Evolutionary conservation across 2,329 filamentous ascomycete species (phyloP).

Genomic region (Pseudofabraea citricarpa): DNA sequence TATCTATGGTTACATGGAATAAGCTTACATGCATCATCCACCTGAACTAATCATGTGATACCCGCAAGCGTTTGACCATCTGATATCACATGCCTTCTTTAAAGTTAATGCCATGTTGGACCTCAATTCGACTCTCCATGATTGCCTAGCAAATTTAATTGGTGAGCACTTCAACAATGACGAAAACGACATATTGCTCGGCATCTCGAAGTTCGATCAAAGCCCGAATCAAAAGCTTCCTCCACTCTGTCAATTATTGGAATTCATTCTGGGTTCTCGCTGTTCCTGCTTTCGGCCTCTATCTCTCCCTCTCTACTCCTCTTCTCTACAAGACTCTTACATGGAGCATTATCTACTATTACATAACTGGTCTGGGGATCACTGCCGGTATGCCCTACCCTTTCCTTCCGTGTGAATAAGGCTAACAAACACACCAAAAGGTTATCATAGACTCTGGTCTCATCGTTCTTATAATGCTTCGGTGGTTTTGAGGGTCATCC

Average conservation of each 20-base stretch:
- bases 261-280: background rate
- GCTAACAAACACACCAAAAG: slow-evolving; percentile 29
- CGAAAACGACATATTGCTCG: too few species aligned
- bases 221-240: too few species aligned
- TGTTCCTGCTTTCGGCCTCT: background rate
- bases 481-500: slow-evolving; percentile 68
- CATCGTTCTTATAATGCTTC: slow-evolving; percentile 76
- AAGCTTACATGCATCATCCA: too few species aligned
- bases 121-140: too few species aligned
- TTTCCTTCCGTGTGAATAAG: background rate
- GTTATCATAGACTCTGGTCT: slow-evolving; percentile 79
- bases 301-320: slow-evolving; percentile 42
- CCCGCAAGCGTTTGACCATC: too few species aligned
- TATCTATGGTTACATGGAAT: too few species aligned
- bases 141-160: too few species aligned
- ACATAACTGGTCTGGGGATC: slow-evolving; percentile 73
- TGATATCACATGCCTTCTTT: too few species aligned
- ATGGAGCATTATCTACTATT: slow-evolving; percentile 74
- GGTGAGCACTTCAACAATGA: too few species aligned
- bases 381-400: slow-evolving; percentile 65
- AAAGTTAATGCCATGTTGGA: too few species aligned
- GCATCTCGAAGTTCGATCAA: too few species aligned
- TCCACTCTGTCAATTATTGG: background rate
- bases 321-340: slow-evolving; percentile 63
- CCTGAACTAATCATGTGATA: too few species aligned